These are phyloP conservation scores for Pisolithus tinctorius DNA, from an alignment of 768 basidiomycete genomes.

Conservation along the genomic window DNA sequence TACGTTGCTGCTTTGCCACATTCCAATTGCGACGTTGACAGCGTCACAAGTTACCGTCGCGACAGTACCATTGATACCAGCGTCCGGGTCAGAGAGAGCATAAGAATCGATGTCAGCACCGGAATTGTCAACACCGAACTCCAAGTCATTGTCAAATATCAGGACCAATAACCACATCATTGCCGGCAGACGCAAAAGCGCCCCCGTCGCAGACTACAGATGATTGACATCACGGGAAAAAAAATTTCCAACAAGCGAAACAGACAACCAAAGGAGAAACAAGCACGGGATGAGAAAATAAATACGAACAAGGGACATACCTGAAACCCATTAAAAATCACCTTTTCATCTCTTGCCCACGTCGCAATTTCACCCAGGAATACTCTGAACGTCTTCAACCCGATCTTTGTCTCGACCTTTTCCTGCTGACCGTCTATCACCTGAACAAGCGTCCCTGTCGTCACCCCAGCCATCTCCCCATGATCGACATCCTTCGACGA, in stretches of 20 bases:
- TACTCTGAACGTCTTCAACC: conserved; percentile 73
- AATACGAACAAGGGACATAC: conserved; percentile 29
- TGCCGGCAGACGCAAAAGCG: no score
- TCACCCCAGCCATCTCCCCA: conserved; percentile 24
- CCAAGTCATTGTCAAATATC: no score
- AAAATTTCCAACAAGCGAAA: no score
- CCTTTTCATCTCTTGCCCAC: conserved; percentile 92
- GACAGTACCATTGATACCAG: no score
- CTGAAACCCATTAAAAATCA: conserved; percentile 90
- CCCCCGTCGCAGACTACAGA: no score
- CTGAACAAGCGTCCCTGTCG: conserved; percentile 45
- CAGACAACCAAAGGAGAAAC: background rate
- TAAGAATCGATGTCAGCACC: no score
- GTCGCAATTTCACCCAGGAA: conserved; percentile 91
- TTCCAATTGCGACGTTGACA: background rate
- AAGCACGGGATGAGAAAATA: conserved; percentile 1
- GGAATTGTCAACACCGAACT: no score
- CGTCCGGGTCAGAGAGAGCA: no score
- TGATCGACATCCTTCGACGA: no score
- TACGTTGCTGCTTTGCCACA: conserved; percentile 53
- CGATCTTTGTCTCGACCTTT: conserved; percentile 86
- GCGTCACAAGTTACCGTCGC: background rate
- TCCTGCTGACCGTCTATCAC: conserved; percentile 59
- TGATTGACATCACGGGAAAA: no score
- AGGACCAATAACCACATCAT: no score